Conservation (phyloP, 805 yeast genomes). For the Ogataea trehalophila region DNA sequence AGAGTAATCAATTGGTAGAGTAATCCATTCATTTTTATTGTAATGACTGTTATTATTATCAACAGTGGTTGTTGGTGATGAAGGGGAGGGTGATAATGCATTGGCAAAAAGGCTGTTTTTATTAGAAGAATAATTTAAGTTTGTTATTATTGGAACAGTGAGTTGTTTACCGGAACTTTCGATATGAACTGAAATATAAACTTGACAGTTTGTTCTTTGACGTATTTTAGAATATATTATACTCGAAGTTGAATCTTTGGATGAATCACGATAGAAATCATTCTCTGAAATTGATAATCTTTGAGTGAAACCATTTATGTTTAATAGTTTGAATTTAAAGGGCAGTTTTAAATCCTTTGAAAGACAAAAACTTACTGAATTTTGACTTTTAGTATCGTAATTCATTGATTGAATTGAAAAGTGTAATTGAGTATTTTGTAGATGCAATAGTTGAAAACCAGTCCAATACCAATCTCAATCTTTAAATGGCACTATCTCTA, state of each 20-base stretch:
- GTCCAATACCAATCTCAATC: too few species aligned
- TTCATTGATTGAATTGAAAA: slow-evolving; percentile 8
- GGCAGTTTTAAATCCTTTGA: slow-evolving; percentile 51
- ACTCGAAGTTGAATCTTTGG: slow-evolving; percentile 7
- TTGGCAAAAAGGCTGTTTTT: neutral
- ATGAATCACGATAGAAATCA: neutral
- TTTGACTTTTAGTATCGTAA: slow-evolving; percentile 18
- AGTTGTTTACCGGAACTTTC: slow-evolving; percentile 20
- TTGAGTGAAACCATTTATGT: slow-evolving; percentile 14
- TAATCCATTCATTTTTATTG: slow-evolving; percentile 52
- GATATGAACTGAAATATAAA: slow-evolving; percentile 10
- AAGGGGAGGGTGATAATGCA: too few species aligned
- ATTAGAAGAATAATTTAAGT: slow-evolving; percentile 11
- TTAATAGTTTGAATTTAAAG: slow-evolving; percentile 40
- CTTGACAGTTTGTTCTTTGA: slow-evolving; percentile 11
- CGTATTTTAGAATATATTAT: slow-evolving; percentile 13
- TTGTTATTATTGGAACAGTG: slow-evolving; percentile 20
- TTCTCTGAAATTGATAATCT: slow-evolving; percentile 7
- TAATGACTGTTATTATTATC: slow-evolving; percentile 1
- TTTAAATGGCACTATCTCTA: too few species aligned
- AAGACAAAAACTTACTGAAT: slow-evolving; percentile 38
- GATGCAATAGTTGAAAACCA: neutral
- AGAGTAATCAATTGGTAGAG: slow-evolving; percentile 63
- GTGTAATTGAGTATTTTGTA: neutral
- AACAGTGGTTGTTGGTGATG: neutral